These are phyloP conservation scores for Boletellus ananiceps DNA, from an alignment of 768 basidiomycete species.

Conservation along the genomic window DNA sequence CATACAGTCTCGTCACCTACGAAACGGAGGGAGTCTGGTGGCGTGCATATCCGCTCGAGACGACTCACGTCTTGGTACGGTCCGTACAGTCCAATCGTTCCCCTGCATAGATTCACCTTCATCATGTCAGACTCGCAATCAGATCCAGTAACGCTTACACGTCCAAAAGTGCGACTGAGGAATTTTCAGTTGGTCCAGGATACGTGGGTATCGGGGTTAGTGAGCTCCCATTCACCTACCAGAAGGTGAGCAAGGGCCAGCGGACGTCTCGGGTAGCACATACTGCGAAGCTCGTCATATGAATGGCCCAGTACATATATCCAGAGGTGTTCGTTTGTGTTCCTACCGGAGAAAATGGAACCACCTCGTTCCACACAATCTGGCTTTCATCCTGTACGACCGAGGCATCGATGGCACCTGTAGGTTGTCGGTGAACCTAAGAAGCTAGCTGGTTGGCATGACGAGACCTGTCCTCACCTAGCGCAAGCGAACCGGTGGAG, in stretches of 20 bases:
- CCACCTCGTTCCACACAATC: conserved; percentile 72
- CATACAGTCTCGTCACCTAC: conserved; percentile 65
- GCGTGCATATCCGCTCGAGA: background rate
- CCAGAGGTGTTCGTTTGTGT: conserved; percentile 55
- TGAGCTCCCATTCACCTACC: conserved; percentile 52
- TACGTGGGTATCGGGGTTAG: conserved; percentile 62
- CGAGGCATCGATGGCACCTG: conserved; percentile 73
- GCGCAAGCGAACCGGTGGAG: conserved; percentile 53
- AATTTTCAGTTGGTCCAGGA: conserved; percentile 46
- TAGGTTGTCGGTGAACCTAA: background rate
- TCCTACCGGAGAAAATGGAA: conserved; percentile 65
- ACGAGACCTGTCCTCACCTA: conserved; percentile 41
- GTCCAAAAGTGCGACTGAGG: conserved; percentile 67
- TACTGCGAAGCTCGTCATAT: conserved; percentile 53
- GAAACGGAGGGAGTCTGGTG: background rate
- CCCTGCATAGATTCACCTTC: conserved; percentile 38
- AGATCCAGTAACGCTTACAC: conserved; percentile 44
- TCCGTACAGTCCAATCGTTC: conserved; percentile 66
- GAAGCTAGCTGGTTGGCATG: background rate
- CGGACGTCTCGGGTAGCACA: background rate
- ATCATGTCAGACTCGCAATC: background rate
- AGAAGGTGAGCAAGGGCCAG: conserved; percentile 4
- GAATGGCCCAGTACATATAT: conserved; percentile 75
- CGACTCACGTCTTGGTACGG: conserved; percentile 68
- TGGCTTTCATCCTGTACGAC: conserved; percentile 55